Evolutionary conservation across 768 basidiomycete species (phyloP), one percentile per base, ranked within the genome.

Genomic region (Fomitopsis serialis): DNA sequence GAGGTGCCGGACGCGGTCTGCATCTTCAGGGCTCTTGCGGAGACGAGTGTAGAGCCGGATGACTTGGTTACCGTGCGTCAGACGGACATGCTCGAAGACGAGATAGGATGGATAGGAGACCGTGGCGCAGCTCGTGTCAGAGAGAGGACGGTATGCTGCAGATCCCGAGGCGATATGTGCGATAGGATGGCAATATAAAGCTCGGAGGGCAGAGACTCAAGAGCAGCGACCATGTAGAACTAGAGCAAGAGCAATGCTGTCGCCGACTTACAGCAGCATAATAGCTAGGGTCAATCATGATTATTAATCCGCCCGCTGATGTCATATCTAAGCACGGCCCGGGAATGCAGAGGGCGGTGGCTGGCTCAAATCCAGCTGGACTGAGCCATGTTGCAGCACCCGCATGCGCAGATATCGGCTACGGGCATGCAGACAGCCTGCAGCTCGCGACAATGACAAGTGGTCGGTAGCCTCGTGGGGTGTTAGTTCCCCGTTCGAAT

Each of bases 111-210:
- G 42, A 93, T 73, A 0, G 81, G 76, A 1, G 78, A 74, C 34
- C 67, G 66, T 1, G 91, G 89, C 45, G 90, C 72, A 1, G 85
- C 85, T 32, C 80, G 74, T 8, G 74, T 74, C 45, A 95, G 74
- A 1, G 87, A 70, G 23, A 87, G 66, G 10, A 82, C 69, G 0
- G 83, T 78, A 9, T 70, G 68, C 53, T 85, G 83, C 13, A 77
- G 70, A 34, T 74, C 68, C 9, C 70, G 54, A 0, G 71, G 61
- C 2, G 80, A 73, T 17, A 91, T 56, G 17, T 78, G 74, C 19
- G 67, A 62, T 42, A 92, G 68, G 59, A 91, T 82, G 15, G 71
- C 67, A 17, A 76, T 71, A 65, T 86, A 84, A 8, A 92, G 72
- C 66, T 92, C 89, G 3, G 80, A 64, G 9, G 90, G 89, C 21